Evolutionary conservation across 2,329 filamentous ascomycete genomes (phyloP), one percentile per base, ranked within the genome.

Genomic region (Ceratocystis cubensis): DNA sequence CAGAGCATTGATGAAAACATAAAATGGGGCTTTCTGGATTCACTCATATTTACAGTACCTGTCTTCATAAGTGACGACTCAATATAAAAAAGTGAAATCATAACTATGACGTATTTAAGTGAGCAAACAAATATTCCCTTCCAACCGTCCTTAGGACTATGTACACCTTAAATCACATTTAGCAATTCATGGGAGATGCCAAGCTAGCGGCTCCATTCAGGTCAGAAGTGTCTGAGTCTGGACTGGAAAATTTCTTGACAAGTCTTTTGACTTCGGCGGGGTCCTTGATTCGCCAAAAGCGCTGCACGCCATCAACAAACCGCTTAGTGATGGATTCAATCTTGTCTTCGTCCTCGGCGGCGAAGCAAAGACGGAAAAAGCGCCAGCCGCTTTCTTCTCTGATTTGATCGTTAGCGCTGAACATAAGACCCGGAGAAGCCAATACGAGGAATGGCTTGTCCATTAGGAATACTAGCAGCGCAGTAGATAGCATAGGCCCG

Each of bases 311-410:
- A 44, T 84, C 80, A 0, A 83, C 84, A 71, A 95, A 85, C 30
- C 87, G 76, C 72, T 82, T 76, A 5, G 83, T 85, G 69, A 85
- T 84, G 4, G 76, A 75, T 28, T 80, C 81, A 4, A 96, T 78
- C 50, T 88, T 83, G 48, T 87, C 85, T 65, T 87, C 87, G n/a
- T 83, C 79, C 75, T 91, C 87, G 1, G 91, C 90, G 0, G 90
- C 91, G 76, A 96, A 96, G 76, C 90, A 96, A 45, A 96, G 73
- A 15, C 92, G 79, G 74, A 86, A 85, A 73, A 87, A 93, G 70
- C 82, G 82, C 84, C 87, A 92, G 2, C 84, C 87, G 53, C 82
- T 78, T 66, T 79, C 75, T 3, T 78, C 76, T 17, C 75, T 73
- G 46, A 92, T 82, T 70, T 85, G 78, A 0, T 81, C 76, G 0